Percentiles rank a stretch among this genome's conserved stretches.
These are phyloP conservation scores for Heliosperma pusillum DNA, from an alignment of 148 eudicot genomes.

Conservation along the genomic window DNA sequence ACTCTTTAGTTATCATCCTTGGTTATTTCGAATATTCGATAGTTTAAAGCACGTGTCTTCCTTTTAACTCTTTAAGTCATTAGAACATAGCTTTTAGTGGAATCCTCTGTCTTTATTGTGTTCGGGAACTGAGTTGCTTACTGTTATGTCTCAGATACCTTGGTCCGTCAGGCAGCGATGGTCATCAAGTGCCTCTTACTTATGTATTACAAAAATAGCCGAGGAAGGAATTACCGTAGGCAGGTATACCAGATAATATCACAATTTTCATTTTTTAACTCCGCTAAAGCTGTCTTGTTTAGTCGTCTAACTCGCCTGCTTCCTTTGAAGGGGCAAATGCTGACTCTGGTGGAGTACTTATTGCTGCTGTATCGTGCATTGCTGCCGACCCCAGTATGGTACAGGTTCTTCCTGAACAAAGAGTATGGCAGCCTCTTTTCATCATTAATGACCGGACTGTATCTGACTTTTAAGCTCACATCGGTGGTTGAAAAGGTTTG, in stretches of 20 bases:
- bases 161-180: conserved; percentile 94
- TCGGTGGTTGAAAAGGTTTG: conserved; percentile 84
- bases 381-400: conserved; percentile 94
- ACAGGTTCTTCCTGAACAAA: conserved; percentile 89
- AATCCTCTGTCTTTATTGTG: neutral
- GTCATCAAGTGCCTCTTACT: conserved; percentile 72
- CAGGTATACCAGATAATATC: conserved; percentile 32
- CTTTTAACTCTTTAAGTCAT: neutral
- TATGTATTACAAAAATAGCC: conserved; percentile 84
- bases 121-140: conserved; percentile 8
- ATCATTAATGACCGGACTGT: conserved; percentile 81
- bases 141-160: conserved; percentile 55
- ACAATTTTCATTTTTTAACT: neutral
- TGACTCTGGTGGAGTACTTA: conserved; percentile 83
- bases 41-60: neutral
- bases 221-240: conserved; percentile 82
- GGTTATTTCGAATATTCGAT: neutral
- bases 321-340: conserved; percentile 75
- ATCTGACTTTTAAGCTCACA: conserved; percentile 91
- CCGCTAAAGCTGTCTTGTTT: neutral
- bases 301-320: conserved; percentile 3
- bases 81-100: neutral
- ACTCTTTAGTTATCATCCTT: neutral
- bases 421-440: conserved; percentile 93
- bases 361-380: conserved; percentile 84